Conservation (phyloP, 805 yeast species). For the Komagataella populi region DNA sequence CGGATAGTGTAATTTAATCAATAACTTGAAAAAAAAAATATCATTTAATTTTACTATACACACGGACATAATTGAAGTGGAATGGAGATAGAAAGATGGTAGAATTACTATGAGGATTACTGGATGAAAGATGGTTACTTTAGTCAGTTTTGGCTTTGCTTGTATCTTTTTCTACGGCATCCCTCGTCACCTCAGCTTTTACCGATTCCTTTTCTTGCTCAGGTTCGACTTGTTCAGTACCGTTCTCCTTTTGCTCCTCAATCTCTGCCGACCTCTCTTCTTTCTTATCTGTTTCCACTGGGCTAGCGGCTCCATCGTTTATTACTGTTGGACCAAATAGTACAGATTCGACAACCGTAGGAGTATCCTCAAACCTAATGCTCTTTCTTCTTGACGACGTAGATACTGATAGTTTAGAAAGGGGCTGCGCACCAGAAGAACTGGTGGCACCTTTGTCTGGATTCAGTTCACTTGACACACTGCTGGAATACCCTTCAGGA, state of each 20-base stretch:
- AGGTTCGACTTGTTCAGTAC: not conserved
- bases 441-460: not conserved
- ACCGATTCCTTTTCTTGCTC: not conserved
- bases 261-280: not conserved
- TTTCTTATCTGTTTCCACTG: not conserved
- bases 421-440: slow-evolving; percentile 4
- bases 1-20: slow-evolving; percentile 2
- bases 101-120: not conserved
- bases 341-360: slow-evolving; percentile 6
- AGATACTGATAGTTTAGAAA: slow-evolving; percentile 7
- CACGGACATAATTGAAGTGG: not conserved
- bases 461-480: not conserved
- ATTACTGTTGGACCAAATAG: not conserved
- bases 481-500: slow-evolving; percentile 6
- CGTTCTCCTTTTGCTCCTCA: not conserved
- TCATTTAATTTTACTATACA: not conserved
- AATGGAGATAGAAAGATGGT: not conserved
- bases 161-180: not conserved
- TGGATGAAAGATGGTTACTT: not conserved
- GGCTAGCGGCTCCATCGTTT: not conserved
- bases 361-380: slow-evolving; percentile 12
- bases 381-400: slow-evolving; percentile 12
- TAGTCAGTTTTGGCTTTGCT: not conserved
- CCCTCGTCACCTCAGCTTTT: not conserved
- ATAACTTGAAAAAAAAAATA: not conserved